phyloP scores from a whole-genome alignment of 768 basidiomycete genomes.

The Lyophyllum shimeji region DNA sequence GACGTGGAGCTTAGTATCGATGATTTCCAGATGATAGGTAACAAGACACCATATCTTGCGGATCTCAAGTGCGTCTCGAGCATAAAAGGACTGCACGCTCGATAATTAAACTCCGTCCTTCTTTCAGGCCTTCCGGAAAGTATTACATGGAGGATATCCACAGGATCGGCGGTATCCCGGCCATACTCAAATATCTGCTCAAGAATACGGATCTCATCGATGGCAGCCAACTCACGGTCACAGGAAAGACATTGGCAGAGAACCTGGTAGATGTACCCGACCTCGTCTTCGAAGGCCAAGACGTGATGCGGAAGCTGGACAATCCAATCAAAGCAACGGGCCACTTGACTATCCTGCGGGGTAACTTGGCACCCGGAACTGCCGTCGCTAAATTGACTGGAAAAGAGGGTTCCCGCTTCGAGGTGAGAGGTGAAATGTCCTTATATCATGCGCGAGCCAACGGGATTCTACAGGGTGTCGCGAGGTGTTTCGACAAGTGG shows the following conservation, averaged over 20 bases:
- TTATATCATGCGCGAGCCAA: slow-evolving; percentile 1
- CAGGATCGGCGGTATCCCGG: slow-evolving; percentile 81
- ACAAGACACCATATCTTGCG: slow-evolving; percentile 83
- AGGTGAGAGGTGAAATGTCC: slow-evolving; percentile 42
- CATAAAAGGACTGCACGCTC: no score
- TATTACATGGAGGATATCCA: slow-evolving; percentile 93
- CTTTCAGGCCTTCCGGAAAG: slow-evolving; percentile 63
- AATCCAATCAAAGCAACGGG: slow-evolving; percentile 87
- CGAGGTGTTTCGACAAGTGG: slow-evolving; percentile 77
- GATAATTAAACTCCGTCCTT: neutral
- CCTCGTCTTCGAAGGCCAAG: slow-evolving; percentile 69
- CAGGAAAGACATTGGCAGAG: slow-evolving; percentile 86
- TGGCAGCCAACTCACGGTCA: slow-evolving; percentile 83
- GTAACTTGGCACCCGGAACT: slow-evolving; percentile 85
- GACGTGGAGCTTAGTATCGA: slow-evolving; percentile 73
- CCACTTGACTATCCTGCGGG: slow-evolving; percentile 83
- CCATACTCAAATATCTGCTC: slow-evolving; percentile 80
- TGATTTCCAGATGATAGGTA: slow-evolving; percentile 80
- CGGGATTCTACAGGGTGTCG: slow-evolving; percentile 50
- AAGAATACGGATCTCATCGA: slow-evolving; percentile 79
- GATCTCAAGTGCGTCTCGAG: slow-evolving; percentile 65
- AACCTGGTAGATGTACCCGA: slow-evolving; percentile 80
- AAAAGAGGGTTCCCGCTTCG: slow-evolving; percentile 84
- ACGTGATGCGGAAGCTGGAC: slow-evolving; percentile 68
- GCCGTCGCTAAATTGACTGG: slow-evolving; percentile 94